Evolutionary conservation across 495 filamentous ascomycete species (phyloP), one percentile per base, ranked within the genome.

Genomic region (Hypoxylon lienhwacheense): DNA sequence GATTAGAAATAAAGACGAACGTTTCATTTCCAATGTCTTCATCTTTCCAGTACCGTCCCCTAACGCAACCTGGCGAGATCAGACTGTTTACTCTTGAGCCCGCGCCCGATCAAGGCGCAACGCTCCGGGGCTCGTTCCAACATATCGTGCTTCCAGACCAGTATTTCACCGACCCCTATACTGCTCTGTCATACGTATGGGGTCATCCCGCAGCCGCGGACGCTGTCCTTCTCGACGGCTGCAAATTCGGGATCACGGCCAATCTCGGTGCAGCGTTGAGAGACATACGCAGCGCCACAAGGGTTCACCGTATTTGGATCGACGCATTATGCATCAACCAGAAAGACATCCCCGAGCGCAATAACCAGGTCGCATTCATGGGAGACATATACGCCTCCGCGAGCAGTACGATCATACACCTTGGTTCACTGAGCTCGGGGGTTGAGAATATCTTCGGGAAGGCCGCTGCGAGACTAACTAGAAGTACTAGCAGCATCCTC

Each of bases 101-200:
- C 1, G 31, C 47, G 0, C 17, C 14, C 1, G 34, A 20, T 0
- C 50, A 34, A 17, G 47, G 43, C 7, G 46, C 24, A 0, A n/a
- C 5, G 10, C 61, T 69, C 0, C 34, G 32, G 5, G 62, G 64
- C 22, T 51, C 36, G 3, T 49, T 69, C 14, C 8, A 58, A 11
- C 59, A 67, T 37, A 55, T 54, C 0, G 48, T 54, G 1, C 51
- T 69, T 7, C 45, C 45, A 3, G 31, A 47, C 4, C 43, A 51
- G 10, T 60, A 65, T 16, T 48, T 69, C 6, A 54, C 66, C 5
- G 58, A 65, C 6, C 49, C 36, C 4, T 67, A 63, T 29, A 53
- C 53, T 0, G 66, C 66, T 8, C 41, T 69, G 1, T 69, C 66
- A 3, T 69, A 69, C 33, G 61, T 67, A 16, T 69, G 64, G 66